Evolutionary conservation across 805 yeast genomes (phyloP).

Genomic region (Lachancea cidri): DNA sequence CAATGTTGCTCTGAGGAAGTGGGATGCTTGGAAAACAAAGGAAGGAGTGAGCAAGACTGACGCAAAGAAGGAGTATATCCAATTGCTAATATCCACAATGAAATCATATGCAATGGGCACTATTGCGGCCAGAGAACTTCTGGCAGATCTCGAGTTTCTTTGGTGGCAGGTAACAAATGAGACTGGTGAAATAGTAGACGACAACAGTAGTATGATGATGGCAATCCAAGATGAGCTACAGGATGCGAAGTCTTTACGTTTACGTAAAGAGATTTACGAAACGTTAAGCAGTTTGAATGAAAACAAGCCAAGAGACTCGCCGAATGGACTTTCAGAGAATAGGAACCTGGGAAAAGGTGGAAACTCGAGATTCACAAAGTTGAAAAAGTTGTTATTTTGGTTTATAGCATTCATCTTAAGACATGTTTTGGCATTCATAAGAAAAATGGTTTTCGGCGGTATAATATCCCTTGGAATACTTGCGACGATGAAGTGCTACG

Average conservation of each 20-base stretch:
- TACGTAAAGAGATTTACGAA: conserved; percentile 11
- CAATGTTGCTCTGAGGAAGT: conserved; percentile 63
- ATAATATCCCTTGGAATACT: conserved; percentile 1
- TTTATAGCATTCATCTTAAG: neutral
- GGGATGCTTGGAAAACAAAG: conserved; percentile 82
- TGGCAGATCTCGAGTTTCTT: conserved; percentile 61
- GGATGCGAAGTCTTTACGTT: conserved; percentile 8
- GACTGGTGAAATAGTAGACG: conserved; percentile 4
- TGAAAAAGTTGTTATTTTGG: neutral
- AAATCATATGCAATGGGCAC: conserved; percentile 61
- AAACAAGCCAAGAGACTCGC: conserved; percentile 1
- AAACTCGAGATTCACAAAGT: neutral
- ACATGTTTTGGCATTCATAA: neutral
- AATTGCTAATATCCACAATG: conserved; percentile 69
- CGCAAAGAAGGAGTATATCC: conserved; percentile 69
- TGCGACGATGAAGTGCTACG: neutral
- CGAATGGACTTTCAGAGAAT: neutral
- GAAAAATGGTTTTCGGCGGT: conserved; percentile 1
- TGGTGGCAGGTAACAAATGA: conserved; percentile 57
- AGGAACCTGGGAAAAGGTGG: neutral
- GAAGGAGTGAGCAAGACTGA: conserved; percentile 63
- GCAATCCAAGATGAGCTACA: conserved; percentile 8
- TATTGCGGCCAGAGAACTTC: conserved; percentile 57
- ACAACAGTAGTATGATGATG: conserved; percentile 8
- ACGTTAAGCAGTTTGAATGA: conserved; percentile 15